Evolutionary conservation across 768 basidiomycete genomes (phyloP), one percentile per base, ranked within the genome.

Genomic region (Boletales sp.): DNA sequence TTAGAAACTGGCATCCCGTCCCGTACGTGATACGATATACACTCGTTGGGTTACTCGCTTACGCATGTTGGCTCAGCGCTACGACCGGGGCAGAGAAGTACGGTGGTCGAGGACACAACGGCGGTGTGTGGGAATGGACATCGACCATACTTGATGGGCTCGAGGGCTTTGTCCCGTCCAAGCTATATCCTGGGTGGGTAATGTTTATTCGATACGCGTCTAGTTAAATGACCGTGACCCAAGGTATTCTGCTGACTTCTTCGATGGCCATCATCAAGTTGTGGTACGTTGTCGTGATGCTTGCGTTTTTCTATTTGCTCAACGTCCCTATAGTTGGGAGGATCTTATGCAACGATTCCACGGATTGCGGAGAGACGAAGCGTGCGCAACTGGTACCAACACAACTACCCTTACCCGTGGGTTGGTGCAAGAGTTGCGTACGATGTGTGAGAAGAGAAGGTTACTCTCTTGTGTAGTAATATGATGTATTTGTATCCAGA

Each of bases 61-160:
- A 50, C 44, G 52, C 21, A 44, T 40, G 43, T 14, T n/a, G 14
- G 11, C 40, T 10, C 43, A 89, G 87, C 29, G 81, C 87, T 18
- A 90, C 89, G 38, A 81, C 81, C 2, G 89, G 87, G 32, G 67
- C 74, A 52, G 71, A 72, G 51, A 72, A 66, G 44, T 60, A 63
- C 50, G 75, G 67, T 18, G 81, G 82, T 3, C 79, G 72, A 64
- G 87, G 90, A 11, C 81, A 83, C 54, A 97, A 99, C 57, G 97
- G 97, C 8, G 97, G 97, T 6, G 87, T 97, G 14, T 99, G 95
- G 94, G 94, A 97, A 72, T 98, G 94, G 94, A 97, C 95, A 0
- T 87, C 86, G 17, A 94, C 93, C 14, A 57, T 77, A 27, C 78
- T 94, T 40, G 84, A 83, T 18, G 74, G 72, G 24, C 74, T 81